A percentile compares a stretch with the other conserved stretches of the same genome.
These are phyloP conservation scores for Dioscorea alata DNA, from an alignment of 106 monocot species.

Conservation along the genomic window DNA sequence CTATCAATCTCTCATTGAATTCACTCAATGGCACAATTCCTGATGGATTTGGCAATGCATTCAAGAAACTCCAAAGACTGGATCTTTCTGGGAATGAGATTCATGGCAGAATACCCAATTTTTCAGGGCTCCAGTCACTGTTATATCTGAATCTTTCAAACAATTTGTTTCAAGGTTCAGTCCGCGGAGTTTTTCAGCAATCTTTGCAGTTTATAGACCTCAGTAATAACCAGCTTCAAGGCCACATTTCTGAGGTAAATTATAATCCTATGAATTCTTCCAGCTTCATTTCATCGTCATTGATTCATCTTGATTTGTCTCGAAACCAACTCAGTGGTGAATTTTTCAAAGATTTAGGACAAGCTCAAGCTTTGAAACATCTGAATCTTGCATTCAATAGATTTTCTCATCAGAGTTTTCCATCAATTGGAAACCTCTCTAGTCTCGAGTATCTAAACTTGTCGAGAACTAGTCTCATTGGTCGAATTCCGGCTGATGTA, in stretches of 20 bases:
- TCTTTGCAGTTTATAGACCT: slow-evolving; percentile 50
- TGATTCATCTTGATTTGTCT: slow-evolving; percentile 64
- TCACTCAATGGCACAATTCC: slow-evolving; percentile 34
- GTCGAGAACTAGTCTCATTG: slow-evolving; percentile 47
- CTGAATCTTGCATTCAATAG: slow-evolving; percentile 72
- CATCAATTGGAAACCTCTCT: slow-evolving; percentile 19
- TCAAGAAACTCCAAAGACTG: slow-evolving; percentile 27
- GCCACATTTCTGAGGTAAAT: slow-evolving; percentile 41
- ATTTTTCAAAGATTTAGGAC: slow-evolving; percentile 20
- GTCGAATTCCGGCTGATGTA: slow-evolving; percentile 43
- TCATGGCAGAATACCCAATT: slow-evolving; percentile 36
- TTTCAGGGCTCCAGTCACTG: slow-evolving; percentile 40
- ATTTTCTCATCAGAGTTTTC: slow-evolving; percentile 50
- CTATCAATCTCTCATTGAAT: slow-evolving; percentile 50
- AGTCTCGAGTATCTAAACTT: slow-evolving; percentile 62
- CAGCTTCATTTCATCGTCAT: slow-evolving; percentile 29
- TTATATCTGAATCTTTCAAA: slow-evolving; percentile 62
- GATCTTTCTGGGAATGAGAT: slow-evolving; percentile 47
- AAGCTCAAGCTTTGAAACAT: slow-evolving; percentile 45
- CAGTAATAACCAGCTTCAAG: slow-evolving; percentile 67
- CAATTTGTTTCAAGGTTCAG: slow-evolving; percentile 48
- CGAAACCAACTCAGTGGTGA: slow-evolving; percentile 52
- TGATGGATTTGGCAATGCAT: slow-evolving; percentile 13
- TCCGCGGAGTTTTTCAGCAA: slow-evolving; percentile 19
- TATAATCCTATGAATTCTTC: slow-evolving; percentile 11